A percentile compares a stretch with the other conserved stretches of the same genome.
Evolutionary conservation across 2,329 filamentous ascomycete species (phyloP).

Genomic region (Simplicillium aogashimaense): DNA sequence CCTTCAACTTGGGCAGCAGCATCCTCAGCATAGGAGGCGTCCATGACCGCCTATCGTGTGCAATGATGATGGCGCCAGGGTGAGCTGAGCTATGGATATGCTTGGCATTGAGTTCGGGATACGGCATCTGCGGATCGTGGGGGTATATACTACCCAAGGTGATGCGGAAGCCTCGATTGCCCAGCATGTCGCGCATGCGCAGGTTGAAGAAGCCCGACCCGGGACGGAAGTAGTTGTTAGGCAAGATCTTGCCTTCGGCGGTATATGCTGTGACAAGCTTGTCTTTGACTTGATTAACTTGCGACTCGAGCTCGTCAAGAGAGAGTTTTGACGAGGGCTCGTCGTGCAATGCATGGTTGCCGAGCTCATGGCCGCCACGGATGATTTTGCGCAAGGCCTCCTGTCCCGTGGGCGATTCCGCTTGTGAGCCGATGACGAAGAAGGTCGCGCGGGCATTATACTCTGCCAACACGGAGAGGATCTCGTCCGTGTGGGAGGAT

Average conservation of each 20-base stretch:
- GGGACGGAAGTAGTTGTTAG: slow-evolving; percentile 65
- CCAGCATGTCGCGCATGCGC: slow-evolving; percentile 54
- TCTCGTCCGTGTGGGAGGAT: slow-evolving; percentile 59
- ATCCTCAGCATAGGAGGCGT: slow-evolving; percentile 67
- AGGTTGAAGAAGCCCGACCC: slow-evolving; percentile 76
- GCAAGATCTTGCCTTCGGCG: slow-evolving; percentile 30
- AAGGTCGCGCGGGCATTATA: slow-evolving; percentile 70
- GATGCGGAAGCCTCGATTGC: slow-evolving; percentile 55
- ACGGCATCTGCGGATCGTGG: slow-evolving; percentile 78
- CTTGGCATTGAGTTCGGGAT: slow-evolving; percentile 58
- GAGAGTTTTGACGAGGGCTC: slow-evolving; percentile 59
- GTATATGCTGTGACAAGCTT: slow-evolving; percentile 49
- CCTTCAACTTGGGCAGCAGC: slow-evolving; percentile 62
- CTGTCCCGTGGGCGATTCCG: slow-evolving; percentile 39
- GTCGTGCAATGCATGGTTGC: slow-evolving; percentile 84
- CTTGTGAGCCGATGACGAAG: slow-evolving; percentile 78
- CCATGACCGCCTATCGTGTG: slow-evolving; percentile 78
- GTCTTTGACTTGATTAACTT: slow-evolving; percentile 56
- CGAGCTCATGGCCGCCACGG: slow-evolving; percentile 60
- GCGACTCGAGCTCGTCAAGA: slow-evolving; percentile 44
- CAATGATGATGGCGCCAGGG: slow-evolving; percentile 72
- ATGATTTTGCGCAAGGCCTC: slow-evolving; percentile 46
- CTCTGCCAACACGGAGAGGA: slow-evolving; percentile 55
- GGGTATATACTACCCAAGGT: slow-evolving; percentile 83
- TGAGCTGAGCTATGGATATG: slow-evolving; percentile 74